phyloP scores from a whole-genome alignment of 1,284 basidiomycete genomes.

The Sanghuangporus weigelae region DNA sequence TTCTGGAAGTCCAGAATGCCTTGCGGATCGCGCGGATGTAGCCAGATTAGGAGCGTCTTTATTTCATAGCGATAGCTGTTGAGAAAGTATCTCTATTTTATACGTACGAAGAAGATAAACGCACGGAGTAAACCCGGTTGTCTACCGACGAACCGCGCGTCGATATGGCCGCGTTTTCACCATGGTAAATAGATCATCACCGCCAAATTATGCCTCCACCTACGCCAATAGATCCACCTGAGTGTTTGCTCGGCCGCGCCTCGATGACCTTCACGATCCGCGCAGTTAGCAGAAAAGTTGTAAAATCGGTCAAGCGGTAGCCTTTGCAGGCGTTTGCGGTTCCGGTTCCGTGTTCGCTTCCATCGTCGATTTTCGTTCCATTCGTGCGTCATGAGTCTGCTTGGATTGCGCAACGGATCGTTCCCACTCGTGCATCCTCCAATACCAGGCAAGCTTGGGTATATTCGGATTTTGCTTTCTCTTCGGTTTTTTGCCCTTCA shows the following conservation, averaged over 20 bases:
- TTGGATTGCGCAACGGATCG: not conserved
- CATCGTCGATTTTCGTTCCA: not conserved
- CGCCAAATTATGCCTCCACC: not conserved
- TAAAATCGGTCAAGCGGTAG: not conserved
- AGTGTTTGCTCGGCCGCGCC: not conserved
- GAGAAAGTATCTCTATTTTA: not conserved
- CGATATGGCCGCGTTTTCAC: not conserved
- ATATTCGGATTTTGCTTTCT: not conserved
- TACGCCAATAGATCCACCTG: not conserved
- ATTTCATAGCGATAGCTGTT: not conserved
- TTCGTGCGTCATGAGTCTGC: not conserved
- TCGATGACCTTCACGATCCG: not conserved
- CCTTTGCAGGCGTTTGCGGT: not conserved
- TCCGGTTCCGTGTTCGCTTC: not conserved
- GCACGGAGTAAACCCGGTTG: not conserved
- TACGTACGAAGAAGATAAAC: not conserved
- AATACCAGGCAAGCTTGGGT: conserved; percentile 10
- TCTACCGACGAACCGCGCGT: not conserved
- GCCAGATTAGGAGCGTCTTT: conserved; percentile 1
- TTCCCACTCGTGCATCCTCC: conserved; percentile 10
- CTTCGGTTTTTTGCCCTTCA: not conserved
- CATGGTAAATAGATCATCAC: not conserved
- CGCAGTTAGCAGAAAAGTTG: too few relatives aligned
- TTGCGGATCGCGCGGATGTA: not conserved
- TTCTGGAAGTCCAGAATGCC: not conserved